Percentiles rank a stretch among this genome's conserved stretches.
These are phyloP conservation scores for Cinnamomum chago DNA, from an alignment of 164 flowering plant genomes.

Conservation along the genomic window DNA sequence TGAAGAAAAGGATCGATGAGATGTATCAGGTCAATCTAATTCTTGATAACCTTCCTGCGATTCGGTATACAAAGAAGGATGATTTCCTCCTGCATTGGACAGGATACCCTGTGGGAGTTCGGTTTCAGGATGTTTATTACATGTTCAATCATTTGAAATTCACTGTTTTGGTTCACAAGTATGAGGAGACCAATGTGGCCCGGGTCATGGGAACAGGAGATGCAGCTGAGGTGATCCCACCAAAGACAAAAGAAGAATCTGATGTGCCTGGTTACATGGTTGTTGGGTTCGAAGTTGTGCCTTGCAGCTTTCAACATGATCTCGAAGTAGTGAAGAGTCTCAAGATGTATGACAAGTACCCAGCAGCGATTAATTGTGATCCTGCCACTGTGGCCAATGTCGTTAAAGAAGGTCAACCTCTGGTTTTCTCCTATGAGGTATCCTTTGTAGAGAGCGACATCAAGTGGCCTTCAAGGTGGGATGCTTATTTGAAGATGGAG, in stretches of 20 bases:
- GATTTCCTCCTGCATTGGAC: slow-evolving; percentile 7
- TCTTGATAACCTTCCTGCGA: slow-evolving; percentile 6
- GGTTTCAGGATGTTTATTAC: background rate
- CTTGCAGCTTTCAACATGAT: slow-evolving; percentile 6
- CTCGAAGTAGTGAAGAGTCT: background rate
- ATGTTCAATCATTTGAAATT: slow-evolving; percentile 15
- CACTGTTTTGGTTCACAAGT: slow-evolving; percentile 9
- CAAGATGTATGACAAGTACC: background rate
- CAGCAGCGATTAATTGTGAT: background rate
- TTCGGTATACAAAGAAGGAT: slow-evolving; percentile 6
- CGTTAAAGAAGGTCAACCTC: slow-evolving; percentile 4
- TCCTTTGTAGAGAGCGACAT: slow-evolving; percentile 6
- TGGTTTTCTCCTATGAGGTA: slow-evolving; percentile 6
- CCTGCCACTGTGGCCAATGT: background rate
- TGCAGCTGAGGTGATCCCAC: slow-evolving; percentile 2
- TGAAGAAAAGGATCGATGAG: slow-evolving; percentile 1
- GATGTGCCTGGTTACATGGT: slow-evolving; percentile 4
- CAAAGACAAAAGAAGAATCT: background rate
- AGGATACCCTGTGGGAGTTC: slow-evolving; percentile 7
- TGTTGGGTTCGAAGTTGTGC: slow-evolving; percentile 8
- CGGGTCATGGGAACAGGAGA: background rate
- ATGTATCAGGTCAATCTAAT: slow-evolving; percentile 11
- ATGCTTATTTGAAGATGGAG: slow-evolving; percentile 14
- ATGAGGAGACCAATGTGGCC: background rate
- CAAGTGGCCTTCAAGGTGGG: slow-evolving; percentile 15